Percentiles rank a stretch among this genome's conserved stretches.
Conservation (phyloP, 176 grass and related monocot species). For the Eleusine coracana region DNA sequence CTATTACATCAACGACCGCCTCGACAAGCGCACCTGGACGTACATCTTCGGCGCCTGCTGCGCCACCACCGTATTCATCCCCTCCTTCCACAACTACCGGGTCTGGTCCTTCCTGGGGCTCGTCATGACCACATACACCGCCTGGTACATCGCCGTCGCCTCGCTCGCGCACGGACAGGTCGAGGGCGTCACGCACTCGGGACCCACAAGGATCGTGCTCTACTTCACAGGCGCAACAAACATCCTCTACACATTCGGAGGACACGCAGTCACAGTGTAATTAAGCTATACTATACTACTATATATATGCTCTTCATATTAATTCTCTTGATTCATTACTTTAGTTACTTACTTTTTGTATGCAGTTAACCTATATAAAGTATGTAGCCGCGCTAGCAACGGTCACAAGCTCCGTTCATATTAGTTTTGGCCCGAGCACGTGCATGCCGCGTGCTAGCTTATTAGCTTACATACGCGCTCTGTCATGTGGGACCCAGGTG, state of each 20-base stretch:
- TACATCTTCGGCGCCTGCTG: slow-evolving; percentile 98
- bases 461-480: neutral
- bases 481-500: neutral
- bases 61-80: slow-evolving; percentile 95
- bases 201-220: slow-evolving; percentile 68
- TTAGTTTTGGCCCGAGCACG: neutral
- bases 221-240: slow-evolving; percentile 97
- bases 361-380: neutral
- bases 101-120: slow-evolving; percentile 92
- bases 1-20: slow-evolving; percentile 94
- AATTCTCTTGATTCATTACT: too few species aligned
- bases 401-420: neutral
- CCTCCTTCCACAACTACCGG: slow-evolving; percentile 98
- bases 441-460: neutral
- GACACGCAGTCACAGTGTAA: slow-evolving; percentile 98
- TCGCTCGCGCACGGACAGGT: slow-evolving; percentile 82
- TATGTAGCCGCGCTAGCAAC: neutral
- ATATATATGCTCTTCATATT: too few species aligned
- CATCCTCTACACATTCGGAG: slow-evolving; percentile 98
- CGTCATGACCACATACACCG: slow-evolving; percentile 94
- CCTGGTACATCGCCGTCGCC: slow-evolving; percentile 93
- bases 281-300: neutral
- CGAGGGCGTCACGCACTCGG: slow-evolving; percentile 76
- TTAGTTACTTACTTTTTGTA: neutral
- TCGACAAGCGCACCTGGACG: slow-evolving; percentile 96